A percentile compares a stretch with the other conserved stretches of the same genome.
Conservation (phyloP, 768 basidiomycete species). For the Coprinopsis sp. region DNA sequence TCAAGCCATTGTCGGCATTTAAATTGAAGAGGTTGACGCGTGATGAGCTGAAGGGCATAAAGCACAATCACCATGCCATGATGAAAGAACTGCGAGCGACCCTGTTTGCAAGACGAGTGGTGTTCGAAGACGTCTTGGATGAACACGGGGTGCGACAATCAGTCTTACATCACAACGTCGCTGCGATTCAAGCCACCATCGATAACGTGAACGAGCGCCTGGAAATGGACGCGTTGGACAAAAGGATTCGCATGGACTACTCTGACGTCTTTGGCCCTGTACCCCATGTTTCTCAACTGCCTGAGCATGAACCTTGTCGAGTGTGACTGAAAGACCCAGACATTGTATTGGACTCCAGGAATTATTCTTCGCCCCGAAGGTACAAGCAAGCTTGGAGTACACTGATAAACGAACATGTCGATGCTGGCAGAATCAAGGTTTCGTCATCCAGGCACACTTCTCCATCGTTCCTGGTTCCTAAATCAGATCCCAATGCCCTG, state of each 20-base stretch:
- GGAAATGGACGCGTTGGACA: background rate
- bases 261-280: constrained; percentile 22
- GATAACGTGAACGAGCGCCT: background rate
- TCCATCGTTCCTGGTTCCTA: constrained; percentile 34
- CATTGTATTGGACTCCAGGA: constrained; percentile 13
- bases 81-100: too few relatives aligned
- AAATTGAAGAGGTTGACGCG: too few relatives aligned
- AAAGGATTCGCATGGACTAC: constrained; percentile 12
- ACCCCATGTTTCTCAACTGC: constrained; percentile 23
- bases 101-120: too few relatives aligned
- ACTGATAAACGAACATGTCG: constrained; percentile 27
- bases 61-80: too few relatives aligned
- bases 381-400: constrained; percentile 23
- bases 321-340: constrained; percentile 26
- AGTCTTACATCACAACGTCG: too few relatives aligned
- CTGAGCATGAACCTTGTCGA: constrained; percentile 15
- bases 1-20: background rate
- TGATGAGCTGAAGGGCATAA: too few relatives aligned
- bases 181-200: too few relatives aligned
- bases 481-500: constrained; percentile 20
- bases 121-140: too few relatives aligned
- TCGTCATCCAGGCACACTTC: constrained; percentile 26
- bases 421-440: constrained; percentile 21
- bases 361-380: constrained; percentile 17
- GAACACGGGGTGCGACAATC: too few relatives aligned